phyloP scores from a whole-genome alignment of 768 basidiomycete genomes.

The Amanita fuliginea region DNA sequence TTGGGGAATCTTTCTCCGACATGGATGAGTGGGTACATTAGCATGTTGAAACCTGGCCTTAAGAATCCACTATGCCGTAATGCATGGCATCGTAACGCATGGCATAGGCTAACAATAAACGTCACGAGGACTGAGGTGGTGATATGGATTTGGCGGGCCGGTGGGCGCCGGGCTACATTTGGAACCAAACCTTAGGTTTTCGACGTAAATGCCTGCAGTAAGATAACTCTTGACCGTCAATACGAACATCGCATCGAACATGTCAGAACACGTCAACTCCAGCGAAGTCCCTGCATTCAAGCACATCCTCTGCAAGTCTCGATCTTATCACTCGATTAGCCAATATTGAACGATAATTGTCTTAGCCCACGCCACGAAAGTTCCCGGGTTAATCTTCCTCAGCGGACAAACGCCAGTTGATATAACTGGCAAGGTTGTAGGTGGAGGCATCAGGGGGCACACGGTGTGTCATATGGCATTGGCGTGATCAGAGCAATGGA shows the following conservation, averaged over 20 bases:
- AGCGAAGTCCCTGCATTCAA: conserved; percentile 29
- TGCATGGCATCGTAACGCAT: neutral
- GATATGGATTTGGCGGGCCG: too few relatives aligned
- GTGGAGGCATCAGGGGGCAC: conserved; percentile 49
- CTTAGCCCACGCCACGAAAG: conserved; percentile 45
- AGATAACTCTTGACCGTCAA: too few relatives aligned
- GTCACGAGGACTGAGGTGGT: too few relatives aligned
- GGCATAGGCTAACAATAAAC: too few relatives aligned
- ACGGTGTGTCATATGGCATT: conserved; percentile 26
- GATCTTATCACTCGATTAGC: neutral
- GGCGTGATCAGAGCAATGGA: too few relatives aligned
- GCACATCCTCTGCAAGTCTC: conserved; percentile 37
- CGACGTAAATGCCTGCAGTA: too few relatives aligned
- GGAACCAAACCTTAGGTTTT: too few relatives aligned
- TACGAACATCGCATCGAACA: too few relatives aligned
- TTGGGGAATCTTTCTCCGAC: neutral
- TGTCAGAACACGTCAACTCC: conserved; percentile 29
- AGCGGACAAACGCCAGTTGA: conserved; percentile 51
- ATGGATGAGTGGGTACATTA: neutral
- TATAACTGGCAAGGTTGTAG: conserved; percentile 33
- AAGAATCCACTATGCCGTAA: neutral
- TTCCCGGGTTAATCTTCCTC: conserved; percentile 47
- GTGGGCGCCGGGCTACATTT: too few relatives aligned
- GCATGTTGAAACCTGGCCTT: neutral
- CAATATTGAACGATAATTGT: neutral